Conservation (phyloP, 495 filamentous ascomycete species). For the Thozetella sp. region DNA sequence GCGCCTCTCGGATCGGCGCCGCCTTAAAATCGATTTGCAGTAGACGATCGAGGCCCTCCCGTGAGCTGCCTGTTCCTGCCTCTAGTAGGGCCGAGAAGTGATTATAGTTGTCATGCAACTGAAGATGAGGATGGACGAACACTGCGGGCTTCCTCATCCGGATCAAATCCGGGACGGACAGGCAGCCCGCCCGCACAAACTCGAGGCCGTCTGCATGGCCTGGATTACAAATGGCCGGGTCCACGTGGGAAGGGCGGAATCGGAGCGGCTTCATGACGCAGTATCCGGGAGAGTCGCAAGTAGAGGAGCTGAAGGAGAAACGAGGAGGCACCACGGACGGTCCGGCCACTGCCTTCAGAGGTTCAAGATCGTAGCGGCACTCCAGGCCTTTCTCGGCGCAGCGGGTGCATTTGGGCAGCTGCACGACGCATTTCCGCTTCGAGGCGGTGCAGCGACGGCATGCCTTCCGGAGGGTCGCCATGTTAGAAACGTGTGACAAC, state of each 20-base stretch:
- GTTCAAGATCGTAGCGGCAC: background rate
- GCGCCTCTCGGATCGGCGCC: background rate
- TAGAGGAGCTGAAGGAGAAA: background rate
- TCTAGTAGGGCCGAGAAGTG: background rate
- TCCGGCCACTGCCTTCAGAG: background rate
- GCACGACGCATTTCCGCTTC: background rate
- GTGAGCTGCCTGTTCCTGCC: background rate
- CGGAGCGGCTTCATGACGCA: background rate
- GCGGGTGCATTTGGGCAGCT: background rate
- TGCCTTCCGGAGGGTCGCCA: background rate
- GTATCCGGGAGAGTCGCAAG: background rate
- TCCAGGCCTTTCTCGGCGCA: background rate
- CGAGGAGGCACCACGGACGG: background rate
- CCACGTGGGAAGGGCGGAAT: background rate
- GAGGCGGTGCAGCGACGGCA: constrained; percentile 1
- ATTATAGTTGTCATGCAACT: background rate
- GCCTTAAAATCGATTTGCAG: background rate
- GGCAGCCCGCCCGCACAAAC: background rate
- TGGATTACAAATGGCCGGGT: background rate
- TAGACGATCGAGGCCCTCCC: background rate
- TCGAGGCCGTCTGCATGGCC: background rate
- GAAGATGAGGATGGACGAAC: background rate
- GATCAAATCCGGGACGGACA: background rate
- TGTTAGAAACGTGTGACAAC: background rate
- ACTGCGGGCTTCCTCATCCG: background rate